These are phyloP conservation scores for Ceraceosorus guamensis DNA, from an alignment of 1,284 basidiomycete genomes.

Conservation along the genomic window DNA sequence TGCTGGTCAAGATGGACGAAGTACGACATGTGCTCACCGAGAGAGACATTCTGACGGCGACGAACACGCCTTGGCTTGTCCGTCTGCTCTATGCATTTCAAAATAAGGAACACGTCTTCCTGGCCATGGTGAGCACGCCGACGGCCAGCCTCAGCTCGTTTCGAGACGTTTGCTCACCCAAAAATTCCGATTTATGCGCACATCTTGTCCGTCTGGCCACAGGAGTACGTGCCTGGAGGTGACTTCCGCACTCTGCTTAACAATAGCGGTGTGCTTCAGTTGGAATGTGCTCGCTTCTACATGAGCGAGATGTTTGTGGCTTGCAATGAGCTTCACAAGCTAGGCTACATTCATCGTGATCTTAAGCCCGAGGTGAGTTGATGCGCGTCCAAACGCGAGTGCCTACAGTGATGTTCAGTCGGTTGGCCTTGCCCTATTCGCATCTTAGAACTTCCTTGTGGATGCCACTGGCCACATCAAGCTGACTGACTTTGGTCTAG, in stretches of 20 bases:
- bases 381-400: background rate
- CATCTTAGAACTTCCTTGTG: constrained; percentile 76
- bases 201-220: background rate
- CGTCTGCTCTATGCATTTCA: constrained; percentile 46
- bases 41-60: constrained; percentile 46
- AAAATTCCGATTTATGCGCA: background rate
- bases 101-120: constrained; percentile 43
- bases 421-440: background rate
- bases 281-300: constrained; percentile 47
- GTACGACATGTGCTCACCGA: constrained; percentile 46
- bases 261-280: constrained; percentile 52
- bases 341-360: constrained; percentile 67
- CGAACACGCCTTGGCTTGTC: constrained; percentile 46
- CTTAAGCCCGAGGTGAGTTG: constrained; percentile 69
- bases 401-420: background rate
- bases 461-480: constrained; percentile 95
- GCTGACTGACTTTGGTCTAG: constrained; percentile 94
- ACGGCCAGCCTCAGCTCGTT: background rate
- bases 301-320: constrained; percentile 47
- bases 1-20: constrained; percentile 48
- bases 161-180: background rate
- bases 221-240: constrained; percentile 55
- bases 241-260: constrained; percentile 48
- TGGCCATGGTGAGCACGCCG: constrained; percentile 32
- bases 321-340: constrained; percentile 44